A percentile compares a stretch with the other conserved stretches of the same genome.
phyloP scores from a whole-genome alignment of 805 yeast species.

The Kodamaea hsintzibuensis region DNA sequence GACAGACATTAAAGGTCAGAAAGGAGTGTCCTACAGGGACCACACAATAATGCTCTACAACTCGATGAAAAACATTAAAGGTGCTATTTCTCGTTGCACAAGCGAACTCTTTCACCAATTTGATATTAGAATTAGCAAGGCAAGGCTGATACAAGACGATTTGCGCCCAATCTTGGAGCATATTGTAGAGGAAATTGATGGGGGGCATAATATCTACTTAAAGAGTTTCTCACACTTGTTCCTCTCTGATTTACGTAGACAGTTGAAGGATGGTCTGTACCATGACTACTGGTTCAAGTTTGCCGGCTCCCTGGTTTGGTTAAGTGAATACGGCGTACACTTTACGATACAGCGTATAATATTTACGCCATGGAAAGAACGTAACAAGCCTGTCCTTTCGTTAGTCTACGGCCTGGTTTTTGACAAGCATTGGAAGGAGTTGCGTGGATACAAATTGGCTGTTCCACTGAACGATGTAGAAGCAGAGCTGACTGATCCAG shows the following conservation, averaged over 20 bases:
- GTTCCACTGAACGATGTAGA: conserved; percentile 21
- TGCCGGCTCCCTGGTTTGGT: conserved; percentile 56
- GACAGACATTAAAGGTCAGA: not conserved
- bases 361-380: conserved; percentile 24
- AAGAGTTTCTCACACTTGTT: conserved; percentile 11
- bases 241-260: conserved; percentile 19
- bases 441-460: conserved; percentile 20
- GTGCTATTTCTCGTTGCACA: not conserved
- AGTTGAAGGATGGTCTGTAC: conserved; percentile 5
- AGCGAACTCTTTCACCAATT: not conserved
- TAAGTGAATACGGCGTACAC: conserved; percentile 50
- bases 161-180: conserved; percentile 2
- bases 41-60: conserved; percentile 1
- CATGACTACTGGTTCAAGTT: conserved; percentile 44
- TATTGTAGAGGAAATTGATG: conserved; percentile 2
- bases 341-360: conserved; percentile 41
- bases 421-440: conserved; percentile 25
- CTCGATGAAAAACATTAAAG: conserved; percentile 1
- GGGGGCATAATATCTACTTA: conserved; percentile 4
- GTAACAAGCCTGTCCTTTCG: conserved; percentile 28
- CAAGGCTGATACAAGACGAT: conserved; percentile 2
- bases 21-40: not conserved
- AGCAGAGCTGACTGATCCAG: not conserved
- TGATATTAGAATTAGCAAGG: not conserved
- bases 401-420: conserved; percentile 24